phyloP scores from a whole-genome alignment of 192 early-diverging fungal species.

The Coemansia interrupta region DNA sequence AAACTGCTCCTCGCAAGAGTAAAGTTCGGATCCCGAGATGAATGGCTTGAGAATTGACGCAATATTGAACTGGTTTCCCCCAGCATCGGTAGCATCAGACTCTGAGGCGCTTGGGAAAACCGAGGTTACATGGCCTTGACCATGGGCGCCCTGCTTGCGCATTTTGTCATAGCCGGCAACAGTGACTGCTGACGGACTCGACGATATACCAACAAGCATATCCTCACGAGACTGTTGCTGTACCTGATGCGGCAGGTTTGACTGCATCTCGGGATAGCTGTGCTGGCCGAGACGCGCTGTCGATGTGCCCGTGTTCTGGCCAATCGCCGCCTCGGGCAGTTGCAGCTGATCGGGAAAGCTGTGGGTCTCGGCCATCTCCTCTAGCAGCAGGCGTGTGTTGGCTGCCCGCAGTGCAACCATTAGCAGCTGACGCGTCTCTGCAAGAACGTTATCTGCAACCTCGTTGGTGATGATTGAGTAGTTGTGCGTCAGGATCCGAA shows the following conservation, averaged over 20 bases:
- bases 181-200: constrained; percentile 10
- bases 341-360: constrained; percentile 35
- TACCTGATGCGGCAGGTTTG: no score
- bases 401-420: constrained; percentile 45
- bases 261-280: constrained; percentile 8
- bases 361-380: constrained; percentile 49
- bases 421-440: constrained; percentile 45
- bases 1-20: constrained; percentile 45
- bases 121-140: neutral
- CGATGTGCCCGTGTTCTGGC: neutral
- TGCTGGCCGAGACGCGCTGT: constrained; percentile 8
- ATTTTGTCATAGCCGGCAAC: neutral
- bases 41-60: constrained; percentile 36
- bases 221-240: constrained; percentile 23
- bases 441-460: constrained; percentile 42
- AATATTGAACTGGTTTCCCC: constrained; percentile 28
- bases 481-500: constrained; percentile 53
- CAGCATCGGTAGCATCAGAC: neutral
- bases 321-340: constrained; percentile 22
- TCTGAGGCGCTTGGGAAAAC: neutral
- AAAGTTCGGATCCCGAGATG: constrained; percentile 30
- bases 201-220: neutral
- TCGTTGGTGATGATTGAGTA: constrained; percentile 40
- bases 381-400: constrained; percentile 48
- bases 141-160: neutral